Conservation (phyloP, 1,284 basidiomycete species). For the Athelia sp. region DNA sequence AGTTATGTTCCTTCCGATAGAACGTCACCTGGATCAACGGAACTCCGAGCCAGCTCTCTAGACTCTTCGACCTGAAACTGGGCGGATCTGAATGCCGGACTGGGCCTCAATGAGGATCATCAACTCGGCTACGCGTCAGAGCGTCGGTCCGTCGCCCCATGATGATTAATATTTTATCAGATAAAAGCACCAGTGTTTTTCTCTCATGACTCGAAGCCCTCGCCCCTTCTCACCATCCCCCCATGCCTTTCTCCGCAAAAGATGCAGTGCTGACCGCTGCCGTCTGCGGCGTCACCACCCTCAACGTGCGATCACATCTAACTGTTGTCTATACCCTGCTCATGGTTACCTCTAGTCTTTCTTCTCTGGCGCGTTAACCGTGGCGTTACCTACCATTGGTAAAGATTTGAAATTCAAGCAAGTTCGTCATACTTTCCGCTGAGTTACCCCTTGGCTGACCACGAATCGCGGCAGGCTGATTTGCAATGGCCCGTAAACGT, state of each 20-base stretch:
- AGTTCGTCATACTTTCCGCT: slow-evolving; percentile 4
- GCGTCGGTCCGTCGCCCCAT: no score
- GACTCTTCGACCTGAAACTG: no score
- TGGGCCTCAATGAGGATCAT: no score
- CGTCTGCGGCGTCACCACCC: slow-evolving; percentile 14
- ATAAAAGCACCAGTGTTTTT: no score
- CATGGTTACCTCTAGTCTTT: slow-evolving; percentile 24
- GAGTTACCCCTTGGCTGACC: not conserved
- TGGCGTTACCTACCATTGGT: slow-evolving; percentile 38
- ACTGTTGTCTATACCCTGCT: not conserved
- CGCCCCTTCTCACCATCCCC: no score
- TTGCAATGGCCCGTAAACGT: slow-evolving; percentile 40
- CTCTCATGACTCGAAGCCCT: no score
- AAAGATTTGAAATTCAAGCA: slow-evolving; percentile 29
- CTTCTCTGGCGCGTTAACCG: slow-evolving; percentile 33
- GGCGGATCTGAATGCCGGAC: no score
- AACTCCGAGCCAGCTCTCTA: no score
- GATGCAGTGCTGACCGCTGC: slow-evolving; percentile 9
- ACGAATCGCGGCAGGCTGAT: slow-evolving; percentile 15
- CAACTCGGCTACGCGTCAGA: no score
- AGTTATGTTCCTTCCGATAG: no score
- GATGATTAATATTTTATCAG: no score
- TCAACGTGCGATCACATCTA: slow-evolving; percentile 9
- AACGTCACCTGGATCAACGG: no score
- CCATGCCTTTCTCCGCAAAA: slow-evolving; percentile 1